These are phyloP conservation scores for Trichocladium antarcticum DNA, from an alignment of 495 filamentous ascomycete genomes.

Conservation along the genomic window DNA sequence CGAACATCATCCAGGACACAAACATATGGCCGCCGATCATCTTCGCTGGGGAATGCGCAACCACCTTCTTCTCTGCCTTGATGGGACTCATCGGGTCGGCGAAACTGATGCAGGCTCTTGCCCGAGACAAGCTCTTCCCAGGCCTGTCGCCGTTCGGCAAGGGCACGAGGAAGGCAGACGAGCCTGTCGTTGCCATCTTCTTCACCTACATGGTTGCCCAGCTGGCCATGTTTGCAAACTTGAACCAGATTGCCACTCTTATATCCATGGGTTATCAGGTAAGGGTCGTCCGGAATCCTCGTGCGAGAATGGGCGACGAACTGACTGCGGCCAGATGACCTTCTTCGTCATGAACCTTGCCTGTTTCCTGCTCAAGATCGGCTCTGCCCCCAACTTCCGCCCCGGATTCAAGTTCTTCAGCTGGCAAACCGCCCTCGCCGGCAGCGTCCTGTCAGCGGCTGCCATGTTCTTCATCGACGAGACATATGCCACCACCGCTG, in stretches of 20 bases:
- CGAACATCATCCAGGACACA: conserved; percentile 69
- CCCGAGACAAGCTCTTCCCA: conserved; percentile 67
- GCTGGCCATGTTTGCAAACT: conserved; percentile 68
- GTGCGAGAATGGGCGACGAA: background rate
- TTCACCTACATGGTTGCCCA: conserved; percentile 68
- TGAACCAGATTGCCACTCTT: conserved; percentile 81
- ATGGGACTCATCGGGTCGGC: conserved; percentile 84
- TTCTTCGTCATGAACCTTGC: conserved; percentile 74
- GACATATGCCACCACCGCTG: conserved; percentile 64
- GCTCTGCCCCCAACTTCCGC: conserved; percentile 86
- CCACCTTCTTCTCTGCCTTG: conserved; percentile 70
- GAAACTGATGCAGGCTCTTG: conserved; percentile 79
- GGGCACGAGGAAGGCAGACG: conserved; percentile 62
- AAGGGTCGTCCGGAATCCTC: conserved; percentile 23
- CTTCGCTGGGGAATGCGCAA: conserved; percentile 71
- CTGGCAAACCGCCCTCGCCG: conserved; percentile 67
- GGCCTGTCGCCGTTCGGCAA: conserved; percentile 65
- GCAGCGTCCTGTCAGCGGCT: conserved; percentile 59
- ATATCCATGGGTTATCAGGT: conserved; percentile 83
- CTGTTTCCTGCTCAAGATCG: conserved; percentile 78
- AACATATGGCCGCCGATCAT: conserved; percentile 63
- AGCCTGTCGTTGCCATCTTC: conserved; percentile 67
- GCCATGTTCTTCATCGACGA: conserved; percentile 90
- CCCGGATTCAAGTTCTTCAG: conserved; percentile 84
- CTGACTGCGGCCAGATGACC: conserved; percentile 40